phyloP scores from a whole-genome alignment of 257 asterid genomes.

The Solanum boliviense region DNA sequence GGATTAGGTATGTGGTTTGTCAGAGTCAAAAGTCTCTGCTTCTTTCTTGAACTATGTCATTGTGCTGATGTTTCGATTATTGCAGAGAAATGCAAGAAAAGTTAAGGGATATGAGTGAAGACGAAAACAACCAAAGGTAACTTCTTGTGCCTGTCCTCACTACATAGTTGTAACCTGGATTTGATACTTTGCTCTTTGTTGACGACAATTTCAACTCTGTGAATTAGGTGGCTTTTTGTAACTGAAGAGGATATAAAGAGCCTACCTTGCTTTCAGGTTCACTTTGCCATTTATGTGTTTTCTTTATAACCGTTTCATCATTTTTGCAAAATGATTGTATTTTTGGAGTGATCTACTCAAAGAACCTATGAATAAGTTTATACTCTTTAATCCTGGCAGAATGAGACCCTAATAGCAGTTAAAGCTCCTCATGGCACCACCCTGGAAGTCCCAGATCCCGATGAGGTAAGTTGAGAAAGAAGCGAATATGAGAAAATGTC shows the following conservation, averaged over 20 bases:
- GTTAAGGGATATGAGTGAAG: slow-evolving; percentile 70
- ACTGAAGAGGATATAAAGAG: slow-evolving; percentile 84
- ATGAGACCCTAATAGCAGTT: slow-evolving; percentile 75
- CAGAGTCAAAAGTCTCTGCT: slow-evolving; percentile 7
- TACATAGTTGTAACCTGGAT: background rate
- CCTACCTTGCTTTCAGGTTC: slow-evolving; percentile 77
- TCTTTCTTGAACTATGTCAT: background rate
- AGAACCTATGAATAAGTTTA: background rate
- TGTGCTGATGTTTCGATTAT: slow-evolving; percentile 21
- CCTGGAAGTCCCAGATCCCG: slow-evolving; percentile 96
- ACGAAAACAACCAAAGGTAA: slow-evolving; percentile 61
- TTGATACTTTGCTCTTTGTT: slow-evolving; percentile 5
- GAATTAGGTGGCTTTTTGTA: slow-evolving; percentile 74
- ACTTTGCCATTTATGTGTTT: slow-evolving; percentile 6
- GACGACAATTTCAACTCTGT: slow-evolving; percentile 9
- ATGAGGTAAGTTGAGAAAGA: slow-evolving; percentile 48
- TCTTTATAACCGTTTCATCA: background rate
- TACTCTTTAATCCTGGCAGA: slow-evolving; percentile 35
- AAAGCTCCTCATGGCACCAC: slow-evolving; percentile 99
- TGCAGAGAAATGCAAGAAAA: slow-evolving; percentile 83
- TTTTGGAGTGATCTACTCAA: background rate
- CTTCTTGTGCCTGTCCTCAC: background rate
- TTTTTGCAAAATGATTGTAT: background rate
- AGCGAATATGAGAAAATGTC: slow-evolving; percentile 4
- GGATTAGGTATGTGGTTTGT: slow-evolving; percentile 42